Evolutionary conservation across 31 red algal species (phyloP).

Genomic region (Asparagopsis taxiformis): DNA sequence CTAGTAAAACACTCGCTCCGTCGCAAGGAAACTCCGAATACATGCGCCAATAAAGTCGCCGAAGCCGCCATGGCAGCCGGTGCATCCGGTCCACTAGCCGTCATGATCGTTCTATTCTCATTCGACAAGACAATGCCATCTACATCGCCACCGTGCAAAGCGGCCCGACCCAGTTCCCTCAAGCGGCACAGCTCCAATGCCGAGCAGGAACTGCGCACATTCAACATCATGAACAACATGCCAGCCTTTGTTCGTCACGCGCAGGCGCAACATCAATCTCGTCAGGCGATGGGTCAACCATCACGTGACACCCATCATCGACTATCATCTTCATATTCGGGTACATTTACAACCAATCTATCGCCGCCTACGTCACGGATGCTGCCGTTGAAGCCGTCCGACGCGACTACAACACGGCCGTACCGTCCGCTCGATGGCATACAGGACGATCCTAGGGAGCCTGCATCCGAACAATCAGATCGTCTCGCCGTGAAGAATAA

Average conservation of each 20-base stretch:
- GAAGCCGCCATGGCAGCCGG: conserved; percentile 66
- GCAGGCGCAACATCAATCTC: conserved; percentile 37
- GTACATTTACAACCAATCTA: too few species aligned
- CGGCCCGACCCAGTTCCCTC: conserved; percentile 43
- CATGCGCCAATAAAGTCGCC: conserved; percentile 48
- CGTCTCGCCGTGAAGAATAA: conserved; percentile 21
- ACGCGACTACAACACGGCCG: too few species aligned
- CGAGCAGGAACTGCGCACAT: conserved; percentile 37
- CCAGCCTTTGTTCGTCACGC: conserved; percentile 28
- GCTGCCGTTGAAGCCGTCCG: too few species aligned
- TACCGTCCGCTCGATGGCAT: too few species aligned
- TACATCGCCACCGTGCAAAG: too few species aligned
- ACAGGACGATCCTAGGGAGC: too few species aligned
- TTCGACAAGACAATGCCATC: too few species aligned
- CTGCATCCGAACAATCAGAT: too few species aligned
- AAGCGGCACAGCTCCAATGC: conserved; percentile 58
- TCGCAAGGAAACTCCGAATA: conserved; percentile 42
- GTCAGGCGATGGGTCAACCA: not conserved
- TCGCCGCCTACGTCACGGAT: too few species aligned
- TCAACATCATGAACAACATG: conserved; percentile 18
- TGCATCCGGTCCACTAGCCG: conserved; percentile 62
- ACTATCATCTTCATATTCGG: too few species aligned
- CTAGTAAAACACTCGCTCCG: conserved; percentile 34
- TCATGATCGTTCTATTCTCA: conserved; percentile 78
- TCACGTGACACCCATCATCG: conserved; percentile 18